Conservation (phyloP, 2,329 filamentous ascomycete genomes). For the Aspergillus fructus region DNA sequence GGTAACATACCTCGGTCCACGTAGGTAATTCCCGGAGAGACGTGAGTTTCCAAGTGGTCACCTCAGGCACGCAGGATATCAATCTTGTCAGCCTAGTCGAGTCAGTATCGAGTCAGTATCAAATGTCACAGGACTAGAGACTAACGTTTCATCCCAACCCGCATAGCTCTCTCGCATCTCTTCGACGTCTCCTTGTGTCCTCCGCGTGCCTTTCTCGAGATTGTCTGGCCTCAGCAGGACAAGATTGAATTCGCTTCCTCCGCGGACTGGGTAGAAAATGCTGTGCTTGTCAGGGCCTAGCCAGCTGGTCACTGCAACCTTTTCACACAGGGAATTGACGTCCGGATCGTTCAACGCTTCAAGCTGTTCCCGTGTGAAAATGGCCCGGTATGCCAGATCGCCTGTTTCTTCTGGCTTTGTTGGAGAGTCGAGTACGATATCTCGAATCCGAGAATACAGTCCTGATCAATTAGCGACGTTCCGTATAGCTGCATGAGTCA, state of each 20-base stretch:
- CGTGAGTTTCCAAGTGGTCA: slow-evolving; percentile 67
- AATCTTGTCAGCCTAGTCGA: not conserved
- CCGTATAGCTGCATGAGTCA: not conserved
- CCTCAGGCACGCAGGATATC: slow-evolving; percentile 21
- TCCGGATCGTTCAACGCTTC: slow-evolving; percentile 45
- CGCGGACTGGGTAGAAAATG: slow-evolving; percentile 61
- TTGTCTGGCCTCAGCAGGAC: slow-evolving; percentile 63
- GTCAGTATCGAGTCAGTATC: not conserved
- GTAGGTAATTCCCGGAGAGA: slow-evolving; percentile 40
- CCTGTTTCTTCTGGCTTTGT: slow-evolving; percentile 56
- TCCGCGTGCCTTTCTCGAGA: slow-evolving; percentile 16
- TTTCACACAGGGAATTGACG: slow-evolving; percentile 42
- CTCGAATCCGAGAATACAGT: slow-evolving; percentile 16
- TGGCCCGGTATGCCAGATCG: slow-evolving; percentile 63
- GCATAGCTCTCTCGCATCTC: slow-evolving; percentile 60
- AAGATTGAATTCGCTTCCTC: slow-evolving; percentile 61
- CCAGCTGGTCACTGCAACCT: slow-evolving; percentile 58
- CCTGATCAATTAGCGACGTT: slow-evolving; percentile 4
- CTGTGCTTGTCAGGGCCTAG: slow-evolving; percentile 60
- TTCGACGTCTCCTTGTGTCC: slow-evolving; percentile 52
- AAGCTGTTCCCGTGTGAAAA: slow-evolving; percentile 38
- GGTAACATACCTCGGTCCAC: slow-evolving; percentile 32
- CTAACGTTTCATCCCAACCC: slow-evolving; percentile 35
- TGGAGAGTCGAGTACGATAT: slow-evolving; percentile 33
- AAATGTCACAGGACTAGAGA: not conserved